A percentile compares a stretch with the other conserved stretches of the same genome.
Conservation (phyloP, 805 yeast genomes). For the Sugiyamaella chiloensis region DNA sequence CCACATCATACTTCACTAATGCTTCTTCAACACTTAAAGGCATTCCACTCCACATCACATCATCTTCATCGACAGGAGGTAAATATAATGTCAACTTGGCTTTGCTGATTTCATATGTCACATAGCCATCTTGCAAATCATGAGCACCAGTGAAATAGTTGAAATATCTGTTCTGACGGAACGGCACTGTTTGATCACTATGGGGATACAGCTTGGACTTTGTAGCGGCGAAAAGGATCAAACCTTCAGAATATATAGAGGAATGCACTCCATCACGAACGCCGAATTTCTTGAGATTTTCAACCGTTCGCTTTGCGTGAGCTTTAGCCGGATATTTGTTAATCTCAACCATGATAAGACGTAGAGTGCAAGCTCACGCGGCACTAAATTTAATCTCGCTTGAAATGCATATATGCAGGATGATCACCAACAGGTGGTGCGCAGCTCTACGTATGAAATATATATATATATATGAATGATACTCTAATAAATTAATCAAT, state of each 20-base stretch:
- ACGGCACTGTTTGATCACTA: conserved; percentile 72
- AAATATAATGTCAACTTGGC: conserved; percentile 69
- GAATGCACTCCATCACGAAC: conserved; percentile 34
- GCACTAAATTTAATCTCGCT: no score
- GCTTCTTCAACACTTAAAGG: conserved; percentile 74
- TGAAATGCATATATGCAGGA: no score
- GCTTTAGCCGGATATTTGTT: conserved; percentile 76
- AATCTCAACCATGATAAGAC: conserved; percentile 11
- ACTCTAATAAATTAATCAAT: conserved; percentile 5
- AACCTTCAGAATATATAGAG: conserved; percentile 37
- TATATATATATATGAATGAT: neutral
- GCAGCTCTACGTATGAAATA: no score
- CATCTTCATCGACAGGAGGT: conserved; percentile 83
- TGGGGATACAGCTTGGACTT: conserved; percentile 55
- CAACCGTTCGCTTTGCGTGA: conserved; percentile 50
- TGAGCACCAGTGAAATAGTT: conserved; percentile 76
- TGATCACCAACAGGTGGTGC: no score
- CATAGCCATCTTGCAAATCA: conserved; percentile 71
- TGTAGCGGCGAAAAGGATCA: conserved; percentile 36
- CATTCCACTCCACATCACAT: conserved; percentile 94
- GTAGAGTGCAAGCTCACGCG: neutral
- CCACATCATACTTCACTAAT: conserved; percentile 65
- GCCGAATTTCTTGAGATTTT: conserved; percentile 21
- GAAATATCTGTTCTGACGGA: conserved; percentile 90
- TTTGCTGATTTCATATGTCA: conserved; percentile 51